Evolutionary conservation across 139 green algal genomes (phyloP), one percentile per base, ranked within the genome.

Genomic region (Micractinium conductrix): DNA sequence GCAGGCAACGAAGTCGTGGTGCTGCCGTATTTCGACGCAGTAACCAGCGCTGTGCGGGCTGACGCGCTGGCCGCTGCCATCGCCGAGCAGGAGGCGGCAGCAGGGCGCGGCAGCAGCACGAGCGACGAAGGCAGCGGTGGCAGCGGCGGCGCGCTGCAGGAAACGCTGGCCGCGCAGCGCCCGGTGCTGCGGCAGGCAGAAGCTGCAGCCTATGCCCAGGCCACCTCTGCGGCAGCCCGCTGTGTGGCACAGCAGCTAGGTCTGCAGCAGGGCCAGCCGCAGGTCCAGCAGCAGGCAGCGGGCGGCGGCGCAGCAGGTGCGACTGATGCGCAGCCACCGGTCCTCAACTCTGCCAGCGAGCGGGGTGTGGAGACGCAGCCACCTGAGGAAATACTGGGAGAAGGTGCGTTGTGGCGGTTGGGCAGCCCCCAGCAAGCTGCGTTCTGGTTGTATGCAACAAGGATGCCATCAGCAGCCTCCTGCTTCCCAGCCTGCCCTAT

Each of bases 1-100:
- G 73, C 37, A 14, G 79, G 68, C 73, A 87, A 81, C 42, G 70
- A 81, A 30, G 67, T 84, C 1, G 21, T 81, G 10, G 22, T 22
- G 4, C 65, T 81, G 44, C 70, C 81, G 2, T 82, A 53, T 45
- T 78, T 33, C 10, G 63, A 60, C 55, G 55, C 55, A 8, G 6
- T 70, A 9, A 55, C 55, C 17, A 55, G 10, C 8, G 55, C 75
- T 26, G 75, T 60, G 37, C 24, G 28, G 60, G 60, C 78, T 33
- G 55, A 62, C 26, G 76, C 37, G 4, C 33, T 69, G 19, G 74
- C 76, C 58, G 76, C 76, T 21, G 44, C 45, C 35, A n/a, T 24
- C 10, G 48, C 74, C 37, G 74, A 37, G 9, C 14, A 81, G 74
- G 50, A 28, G 37, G 1, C 74, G 10, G 45, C 28, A 28, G 28